Evolutionary conservation across 805 yeast species (phyloP).

Genomic region (Candida manassasensis): DNA sequence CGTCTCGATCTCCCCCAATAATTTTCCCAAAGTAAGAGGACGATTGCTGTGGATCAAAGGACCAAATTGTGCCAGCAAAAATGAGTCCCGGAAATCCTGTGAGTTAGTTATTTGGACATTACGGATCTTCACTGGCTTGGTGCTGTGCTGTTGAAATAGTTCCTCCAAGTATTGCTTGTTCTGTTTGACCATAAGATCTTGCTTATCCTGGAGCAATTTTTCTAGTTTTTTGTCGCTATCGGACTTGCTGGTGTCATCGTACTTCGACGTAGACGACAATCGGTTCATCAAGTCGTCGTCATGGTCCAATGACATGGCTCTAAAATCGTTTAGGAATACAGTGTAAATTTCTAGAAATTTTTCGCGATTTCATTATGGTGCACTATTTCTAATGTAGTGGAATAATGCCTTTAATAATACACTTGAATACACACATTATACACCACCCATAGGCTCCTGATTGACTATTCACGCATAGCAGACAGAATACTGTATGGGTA

Average conservation of each 20-base stretch:
- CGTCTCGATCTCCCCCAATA: slow-evolving; percentile 39
- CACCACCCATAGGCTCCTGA: too few relatives aligned
- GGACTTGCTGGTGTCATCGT: slow-evolving; percentile 8
- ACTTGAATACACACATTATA: too few relatives aligned
- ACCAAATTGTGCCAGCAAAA: slow-evolving; percentile 42
- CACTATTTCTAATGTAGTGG: too few relatives aligned
- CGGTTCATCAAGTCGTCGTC: slow-evolving; percentile 33
- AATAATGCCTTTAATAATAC: too few relatives aligned
- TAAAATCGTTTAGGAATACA: too few relatives aligned
- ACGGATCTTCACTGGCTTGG: slow-evolving; percentile 40
- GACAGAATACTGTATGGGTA: too few relatives aligned
- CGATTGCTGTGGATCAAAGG: slow-evolving; percentile 39
- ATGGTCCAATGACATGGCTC: slow-evolving; percentile 11
- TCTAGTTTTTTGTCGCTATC: slow-evolving; percentile 25
- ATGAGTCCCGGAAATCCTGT: slow-evolving; percentile 41
- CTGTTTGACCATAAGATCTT: slow-evolving; percentile 28
- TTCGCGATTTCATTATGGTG: too few relatives aligned
- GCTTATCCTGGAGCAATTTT: slow-evolving; percentile 22
- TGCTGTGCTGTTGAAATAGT: slow-evolving; percentile 27
- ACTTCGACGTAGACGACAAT: slow-evolving; percentile 14
- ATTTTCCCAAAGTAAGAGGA: slow-evolving; percentile 32
- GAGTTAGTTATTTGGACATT: slow-evolving; percentile 47
- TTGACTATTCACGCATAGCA: too few relatives aligned
- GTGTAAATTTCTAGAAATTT: too few relatives aligned
- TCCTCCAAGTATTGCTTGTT: slow-evolving; percentile 28